Percentiles rank a stretch among this genome's conserved stretches.
Evolutionary conservation across 2,329 filamentous ascomycete species (phyloP).

Genomic region (Aspergillus persii): DNA sequence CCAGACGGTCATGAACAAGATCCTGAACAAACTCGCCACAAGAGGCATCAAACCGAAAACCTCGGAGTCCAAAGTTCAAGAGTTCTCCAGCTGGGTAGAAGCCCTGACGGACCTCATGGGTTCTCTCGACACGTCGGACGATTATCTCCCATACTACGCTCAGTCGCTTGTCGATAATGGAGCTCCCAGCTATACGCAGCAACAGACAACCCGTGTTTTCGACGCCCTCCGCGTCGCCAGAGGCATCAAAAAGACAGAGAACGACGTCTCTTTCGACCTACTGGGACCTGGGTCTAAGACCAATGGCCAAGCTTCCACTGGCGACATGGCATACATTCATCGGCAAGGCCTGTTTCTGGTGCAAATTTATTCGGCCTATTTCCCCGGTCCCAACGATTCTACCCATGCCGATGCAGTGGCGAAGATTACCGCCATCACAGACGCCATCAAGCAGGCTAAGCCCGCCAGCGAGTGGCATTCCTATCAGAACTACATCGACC

Average conservation of each 20-base stretch:
- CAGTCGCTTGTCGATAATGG: constrained; percentile 7
- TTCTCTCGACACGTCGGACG: constrained; percentile 1
- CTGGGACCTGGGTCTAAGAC: not conserved
- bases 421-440: not conserved
- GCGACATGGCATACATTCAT: constrained; percentile 6
- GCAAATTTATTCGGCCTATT: constrained; percentile 7
- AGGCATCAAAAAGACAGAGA: not conserved
- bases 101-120: constrained; percentile 11
- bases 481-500: constrained; percentile 8
- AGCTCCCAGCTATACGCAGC: not conserved
- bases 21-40: not conserved
- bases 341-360: not conserved
- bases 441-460: not conserved
- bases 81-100: constrained; percentile 1
- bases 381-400: constrained; percentile 1
- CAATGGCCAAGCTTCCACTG: not conserved
- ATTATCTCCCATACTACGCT: constrained; percentile 8
- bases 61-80: not conserved
- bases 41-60: not conserved
- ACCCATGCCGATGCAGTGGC: not conserved
- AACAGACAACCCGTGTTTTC: not conserved
- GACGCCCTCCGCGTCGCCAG: not conserved
- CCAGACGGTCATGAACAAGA: not conserved
- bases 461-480: constrained; percentile 1
- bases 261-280: constrained; percentile 6